These are phyloP conservation scores for Paulownia fortunei DNA, from an alignment of 257 asterid genomes.

Conservation along the genomic window DNA sequence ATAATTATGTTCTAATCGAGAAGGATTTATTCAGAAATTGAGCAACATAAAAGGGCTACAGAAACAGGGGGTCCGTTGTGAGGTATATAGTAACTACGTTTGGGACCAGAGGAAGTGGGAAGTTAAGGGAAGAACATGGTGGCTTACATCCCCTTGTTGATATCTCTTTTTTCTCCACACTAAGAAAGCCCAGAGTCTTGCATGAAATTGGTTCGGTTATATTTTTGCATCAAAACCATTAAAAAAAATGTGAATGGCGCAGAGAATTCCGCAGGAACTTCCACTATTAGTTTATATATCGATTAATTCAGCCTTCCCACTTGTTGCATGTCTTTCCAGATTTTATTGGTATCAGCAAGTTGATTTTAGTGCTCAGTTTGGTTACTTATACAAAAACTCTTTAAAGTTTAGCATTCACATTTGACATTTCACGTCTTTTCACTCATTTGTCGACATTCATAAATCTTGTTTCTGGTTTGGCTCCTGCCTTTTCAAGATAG, in stretches of 20 bases:
- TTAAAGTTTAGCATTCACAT: neutral
- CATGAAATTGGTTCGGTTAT: constrained; percentile 34
- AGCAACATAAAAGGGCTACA: too few relatives aligned
- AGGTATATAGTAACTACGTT: too few relatives aligned
- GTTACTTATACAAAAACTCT: constrained; percentile 18
- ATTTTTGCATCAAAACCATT: constrained; percentile 17
- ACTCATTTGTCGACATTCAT: constrained; percentile 30
- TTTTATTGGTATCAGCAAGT: constrained; percentile 35
- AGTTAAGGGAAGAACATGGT: constrained; percentile 56
- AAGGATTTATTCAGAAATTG: too few relatives aligned
- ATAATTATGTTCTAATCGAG: too few relatives aligned
- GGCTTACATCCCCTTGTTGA: neutral
- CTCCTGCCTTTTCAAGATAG: neutral
- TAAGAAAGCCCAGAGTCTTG: constrained; percentile 21
- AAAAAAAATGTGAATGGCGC: neutral
- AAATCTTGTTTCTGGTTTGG: neutral
- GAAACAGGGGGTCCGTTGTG: too few relatives aligned
- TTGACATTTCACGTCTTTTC: constrained; percentile 27
- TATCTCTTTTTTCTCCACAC: constrained; percentile 34
- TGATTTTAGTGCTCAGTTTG: constrained; percentile 37
- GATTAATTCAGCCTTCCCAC: constrained; percentile 28
- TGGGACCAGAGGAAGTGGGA: constrained; percentile 51
- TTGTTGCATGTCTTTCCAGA: constrained; percentile 45
- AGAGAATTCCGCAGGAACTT: neutral
- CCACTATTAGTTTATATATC: constrained; percentile 12